A percentile compares a stretch with the other conserved stretches of the same genome.
Conservation (phyloP, 768 basidiomycete species). For the Xerocomellus amylosporus region DNA sequence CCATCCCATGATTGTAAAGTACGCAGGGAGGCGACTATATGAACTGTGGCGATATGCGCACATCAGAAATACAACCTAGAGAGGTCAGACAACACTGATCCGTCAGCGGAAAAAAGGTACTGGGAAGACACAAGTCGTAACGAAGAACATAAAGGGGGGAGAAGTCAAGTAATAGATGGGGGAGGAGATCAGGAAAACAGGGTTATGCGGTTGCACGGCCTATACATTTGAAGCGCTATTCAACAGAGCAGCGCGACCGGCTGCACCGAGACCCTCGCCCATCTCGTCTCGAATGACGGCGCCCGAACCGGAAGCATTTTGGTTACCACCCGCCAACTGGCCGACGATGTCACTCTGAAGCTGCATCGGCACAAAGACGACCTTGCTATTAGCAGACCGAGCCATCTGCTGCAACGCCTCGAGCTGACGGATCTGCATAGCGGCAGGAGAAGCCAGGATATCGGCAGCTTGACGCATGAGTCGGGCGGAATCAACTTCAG, state of each 20-base stretch:
- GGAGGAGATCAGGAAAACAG: not conserved
- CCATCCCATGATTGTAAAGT: not conserved
- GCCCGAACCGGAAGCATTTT: slow-evolving; percentile 24
- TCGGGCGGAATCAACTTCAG: slow-evolving; percentile 91
- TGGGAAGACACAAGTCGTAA: not conserved
- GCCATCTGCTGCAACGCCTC: slow-evolving; percentile 97
- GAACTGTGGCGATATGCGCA: not conserved
- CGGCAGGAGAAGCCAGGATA: slow-evolving; percentile 89
- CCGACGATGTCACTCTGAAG: slow-evolving; percentile 69
- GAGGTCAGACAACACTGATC: not conserved
- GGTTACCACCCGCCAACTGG: slow-evolving; percentile 37
- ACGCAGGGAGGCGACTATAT: not conserved
- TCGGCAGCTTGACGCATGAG: slow-evolving; percentile 98
- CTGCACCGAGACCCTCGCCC: slow-evolving; percentile 24
- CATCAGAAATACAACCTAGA: slow-evolving; percentile 15
- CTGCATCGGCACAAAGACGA: slow-evolving; percentile 93
- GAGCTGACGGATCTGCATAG: slow-evolving; percentile 97
- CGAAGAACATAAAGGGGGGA: not conserved
- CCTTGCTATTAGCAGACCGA: slow-evolving; percentile 82
- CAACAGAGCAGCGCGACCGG: slow-evolving; percentile 27
- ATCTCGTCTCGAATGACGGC: slow-evolving; percentile 20
- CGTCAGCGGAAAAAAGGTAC: not conserved
- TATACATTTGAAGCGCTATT: slow-evolving; percentile 26
- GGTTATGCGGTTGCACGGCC: not conserved
- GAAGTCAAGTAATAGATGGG: not conserved